A percentile compares a stretch with the other conserved stretches of the same genome.
These are phyloP conservation scores for Aspergillus felis DNA, from an alignment of 2,329 filamentous ascomycete species.

Conservation along the genomic window DNA sequence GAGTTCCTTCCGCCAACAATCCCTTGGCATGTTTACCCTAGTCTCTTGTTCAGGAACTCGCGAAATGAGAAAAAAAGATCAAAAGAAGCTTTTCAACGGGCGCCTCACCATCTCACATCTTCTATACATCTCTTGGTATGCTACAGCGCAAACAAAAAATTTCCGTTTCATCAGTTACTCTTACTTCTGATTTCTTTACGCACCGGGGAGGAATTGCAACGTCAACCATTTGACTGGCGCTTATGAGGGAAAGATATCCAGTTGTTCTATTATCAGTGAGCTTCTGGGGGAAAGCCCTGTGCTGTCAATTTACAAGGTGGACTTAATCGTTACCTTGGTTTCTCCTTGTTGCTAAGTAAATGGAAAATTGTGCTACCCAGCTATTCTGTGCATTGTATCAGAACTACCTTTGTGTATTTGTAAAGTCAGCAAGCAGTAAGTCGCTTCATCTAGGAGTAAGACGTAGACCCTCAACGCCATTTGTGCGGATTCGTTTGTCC, in stretches of 20 bases:
- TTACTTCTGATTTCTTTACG: conserved; percentile 24
- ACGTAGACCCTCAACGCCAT: not conserved
- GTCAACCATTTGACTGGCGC: conserved; percentile 65
- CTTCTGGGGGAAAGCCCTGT: conserved; percentile 96
- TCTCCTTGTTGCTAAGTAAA: conserved; percentile 37
- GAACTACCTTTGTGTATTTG: conserved; percentile 6
- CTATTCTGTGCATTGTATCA: conserved; percentile 21
- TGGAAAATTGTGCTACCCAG: conserved; percentile 29
- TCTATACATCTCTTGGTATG: conserved; percentile 27
- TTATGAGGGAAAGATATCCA: conserved; percentile 99
- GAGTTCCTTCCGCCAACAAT: conserved; percentile 19
- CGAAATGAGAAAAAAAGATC: conserved; percentile 28
- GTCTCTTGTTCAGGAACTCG: conserved; percentile 29
- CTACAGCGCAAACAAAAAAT: conserved; percentile 11
- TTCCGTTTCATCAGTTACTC: conserved; percentile 21
- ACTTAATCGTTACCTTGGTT: conserved; percentile 81
- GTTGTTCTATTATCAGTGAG: conserved; percentile 40
- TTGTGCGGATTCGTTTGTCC: not conserved
- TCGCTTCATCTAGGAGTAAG: not conserved
- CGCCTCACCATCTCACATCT: conserved; percentile 22
- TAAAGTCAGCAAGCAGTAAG: not conserved
- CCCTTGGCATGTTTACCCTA: conserved; percentile 40
- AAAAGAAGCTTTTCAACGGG: conserved; percentile 29
- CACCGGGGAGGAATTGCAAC: conserved; percentile 37
- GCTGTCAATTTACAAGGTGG: conserved; percentile 68